These are phyloP conservation scores for Dendrobium officinale DNA, from an alignment of 106 monocot species.

Conservation along the genomic window DNA sequence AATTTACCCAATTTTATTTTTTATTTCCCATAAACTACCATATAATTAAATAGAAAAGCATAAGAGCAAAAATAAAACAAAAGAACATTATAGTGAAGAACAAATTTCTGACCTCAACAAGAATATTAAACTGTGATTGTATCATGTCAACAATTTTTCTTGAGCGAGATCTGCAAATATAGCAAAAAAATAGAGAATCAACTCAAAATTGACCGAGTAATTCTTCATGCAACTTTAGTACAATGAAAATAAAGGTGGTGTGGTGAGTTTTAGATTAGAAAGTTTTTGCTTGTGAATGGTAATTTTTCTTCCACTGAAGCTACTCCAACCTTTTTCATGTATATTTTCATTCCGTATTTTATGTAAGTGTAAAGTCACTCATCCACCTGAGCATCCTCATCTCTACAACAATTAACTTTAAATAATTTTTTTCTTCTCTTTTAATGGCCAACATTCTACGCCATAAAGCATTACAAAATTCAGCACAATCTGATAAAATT, in stretches of 20 bases:
- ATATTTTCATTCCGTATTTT: no score
- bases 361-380: no score
- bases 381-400: no score
- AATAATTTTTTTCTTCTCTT: no score
- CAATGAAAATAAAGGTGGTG: neutral
- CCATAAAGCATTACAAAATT: no score
- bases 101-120: slow-evolving; percentile 64
- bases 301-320: neutral
- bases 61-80: neutral
- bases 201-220: neutral
- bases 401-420: no score
- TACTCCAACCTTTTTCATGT: no score
- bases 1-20: neutral
- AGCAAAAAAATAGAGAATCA: neutral
- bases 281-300: neutral
- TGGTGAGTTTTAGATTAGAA: neutral
- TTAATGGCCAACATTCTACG: no score
- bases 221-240: neutral
- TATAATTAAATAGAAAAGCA: neutral
- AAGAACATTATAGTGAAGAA: neutral
- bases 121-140: slow-evolving; percentile 55
- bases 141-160: slow-evolving; percentile 65
- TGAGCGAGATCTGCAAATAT: slow-evolving; percentile 47
- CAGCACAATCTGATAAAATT: no score
- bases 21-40: neutral